Evolutionary conservation across 1,284 basidiomycete genomes (phyloP), one percentile per base, ranked within the genome.

Genomic region (Boletellus sp.): DNA sequence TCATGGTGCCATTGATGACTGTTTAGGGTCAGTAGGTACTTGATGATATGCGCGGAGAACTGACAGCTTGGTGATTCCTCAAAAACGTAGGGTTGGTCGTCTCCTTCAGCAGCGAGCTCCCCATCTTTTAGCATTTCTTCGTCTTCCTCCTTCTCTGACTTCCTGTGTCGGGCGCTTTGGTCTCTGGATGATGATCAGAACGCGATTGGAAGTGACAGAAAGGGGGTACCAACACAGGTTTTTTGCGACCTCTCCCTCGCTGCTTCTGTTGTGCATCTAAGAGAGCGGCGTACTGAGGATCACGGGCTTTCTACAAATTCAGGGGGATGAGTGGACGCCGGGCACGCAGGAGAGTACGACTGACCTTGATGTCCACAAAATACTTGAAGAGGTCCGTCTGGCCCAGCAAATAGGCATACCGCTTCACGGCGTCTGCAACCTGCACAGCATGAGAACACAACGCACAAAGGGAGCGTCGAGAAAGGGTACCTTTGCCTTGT

Each of bases 141-240:
- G 57, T 98, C 96, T 68, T 98, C 96, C 66, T 98, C 96, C 72
- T 97, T 97, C 70, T 99, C 96, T 0, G 92, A 95, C 72, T 96
- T 97, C 50, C 96, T 84, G 63, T 94, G 91, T 37, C 93, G 85
- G 49, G 89, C 80, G 54, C 78, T 90, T 53, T 86, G 86, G 60
- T 87, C 85, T 47, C 83, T 88, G 54, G 11, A 55, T 30, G 35
- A 32, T 6, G 16, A 16, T 65, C 18, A 63, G 26, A 30, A 33
- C 5, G 13, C 37, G 40, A 24, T 2, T 16, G 13, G 21, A 18
- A 21, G 4, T 8, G 28, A 51, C 4, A 16, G 41, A 43, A n/a
- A 33, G 22, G 13, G 37, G 8, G 18, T 12, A 78, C 86, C 51
- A 71, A 91, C 89, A 72, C 71, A 8, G 81, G 82, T 70, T 86